Conservation (phyloP, 345 rosid genomes). For the Ricinus communis region DNA sequence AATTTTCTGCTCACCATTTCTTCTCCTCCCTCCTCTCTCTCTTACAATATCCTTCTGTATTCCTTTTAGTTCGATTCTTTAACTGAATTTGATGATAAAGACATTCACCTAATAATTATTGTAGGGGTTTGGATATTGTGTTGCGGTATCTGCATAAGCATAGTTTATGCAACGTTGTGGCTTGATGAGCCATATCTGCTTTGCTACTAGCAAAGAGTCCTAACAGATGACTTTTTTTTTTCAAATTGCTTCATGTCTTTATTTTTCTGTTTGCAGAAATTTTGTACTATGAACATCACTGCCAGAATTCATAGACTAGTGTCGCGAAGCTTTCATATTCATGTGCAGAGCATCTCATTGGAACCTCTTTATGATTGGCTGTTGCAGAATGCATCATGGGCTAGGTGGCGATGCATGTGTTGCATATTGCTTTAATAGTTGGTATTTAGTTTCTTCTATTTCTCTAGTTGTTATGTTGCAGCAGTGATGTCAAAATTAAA, state of each 20-base stretch:
- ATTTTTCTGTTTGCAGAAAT: constrained; percentile 8
- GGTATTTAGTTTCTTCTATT: background rate
- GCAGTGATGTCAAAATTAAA: background rate
- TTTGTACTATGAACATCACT: background rate
- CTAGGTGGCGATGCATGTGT: background rate
- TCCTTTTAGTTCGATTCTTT: too few species aligned
- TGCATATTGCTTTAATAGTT: background rate
- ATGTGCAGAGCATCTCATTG: too few species aligned
- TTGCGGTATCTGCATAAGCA: background rate
- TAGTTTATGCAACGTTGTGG: too few species aligned
- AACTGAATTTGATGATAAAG: background rate
- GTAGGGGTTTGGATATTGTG: too few species aligned
- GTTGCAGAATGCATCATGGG: too few species aligned
- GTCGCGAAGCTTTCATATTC: background rate
- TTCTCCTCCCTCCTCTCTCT: background rate
- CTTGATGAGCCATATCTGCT: background rate
- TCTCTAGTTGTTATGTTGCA: background rate
- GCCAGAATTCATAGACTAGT: background rate
- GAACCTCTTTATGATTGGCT: too few species aligned
- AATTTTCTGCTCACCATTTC: background rate
- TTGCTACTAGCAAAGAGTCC: background rate
- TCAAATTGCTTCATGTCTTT: background rate
- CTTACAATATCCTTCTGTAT: too few species aligned
- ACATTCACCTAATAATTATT: too few species aligned
- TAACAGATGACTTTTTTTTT: background rate